Evolutionary conservation across 2,329 filamentous ascomycete genomes (phyloP), one percentile per base, ranked within the genome.

Genomic region (Colletotrichum tamarilloi): DNA sequence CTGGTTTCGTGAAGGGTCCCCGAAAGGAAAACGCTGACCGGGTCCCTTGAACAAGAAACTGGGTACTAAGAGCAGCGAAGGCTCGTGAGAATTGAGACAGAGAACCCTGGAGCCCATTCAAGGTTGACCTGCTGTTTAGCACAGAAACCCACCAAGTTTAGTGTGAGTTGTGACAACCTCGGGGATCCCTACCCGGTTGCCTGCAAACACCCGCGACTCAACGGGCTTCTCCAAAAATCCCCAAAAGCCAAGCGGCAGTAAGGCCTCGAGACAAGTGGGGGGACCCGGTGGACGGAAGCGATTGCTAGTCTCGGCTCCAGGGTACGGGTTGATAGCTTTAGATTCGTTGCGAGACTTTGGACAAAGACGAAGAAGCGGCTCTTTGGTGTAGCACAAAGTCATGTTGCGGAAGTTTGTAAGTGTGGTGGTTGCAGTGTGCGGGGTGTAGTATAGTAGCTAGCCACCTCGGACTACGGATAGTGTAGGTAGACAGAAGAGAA

Each of bases 121-220:
- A 72, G 59, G 59, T 65, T 73, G 59, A 24, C 53, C 26, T 73
- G 53, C 22, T 70, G 42, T 65, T 59, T 38, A 56, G 59, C 42
- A 70, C 49, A 64, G 67, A 70, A 73, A 73, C 70, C 59, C 46
- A 55, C 42, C 60, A 11, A 60, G 70, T 70, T 65, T 73, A 59
- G 69, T 73, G 66, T 73, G 70, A 64, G 55, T 49, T 55, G 53
- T 73, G 70, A 73, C 66, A 73, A 55, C 66, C 22, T 65, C 53
- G 52, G 67, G 60, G 60, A 57, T 28, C 67, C 70, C 32, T 70
- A 49, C 55, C 38, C 59, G 42, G 22, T 53, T 38, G 35, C 24
- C 59, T 59, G 46, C 32, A 26, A 64, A 53, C 16, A 22, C n/a
- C 26, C 32, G 32, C 11, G 32, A 35, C 32, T 35, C 62, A 35